phyloP scores from a whole-genome alignment of 2,329 filamentous ascomycete genomes.

The Metarhizium album region DNA sequence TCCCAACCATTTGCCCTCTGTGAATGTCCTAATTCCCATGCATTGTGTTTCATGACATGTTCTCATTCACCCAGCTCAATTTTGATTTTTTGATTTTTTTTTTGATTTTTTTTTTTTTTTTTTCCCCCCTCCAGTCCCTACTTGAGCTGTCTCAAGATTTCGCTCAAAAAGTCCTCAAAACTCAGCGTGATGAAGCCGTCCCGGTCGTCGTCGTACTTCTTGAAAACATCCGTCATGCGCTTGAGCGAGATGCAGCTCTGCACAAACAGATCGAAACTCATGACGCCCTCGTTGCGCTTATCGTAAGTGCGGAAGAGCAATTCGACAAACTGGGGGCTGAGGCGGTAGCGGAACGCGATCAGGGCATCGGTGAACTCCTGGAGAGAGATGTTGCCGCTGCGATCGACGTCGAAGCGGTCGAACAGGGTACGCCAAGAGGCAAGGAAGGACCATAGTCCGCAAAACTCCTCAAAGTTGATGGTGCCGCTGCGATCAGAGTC shows the following conservation, averaged over 20 bases:
- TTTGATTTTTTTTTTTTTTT: no score
- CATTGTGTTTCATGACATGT: not conserved
- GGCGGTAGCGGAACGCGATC: conserved; percentile 84
- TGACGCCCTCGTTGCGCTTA: conserved; percentile 56
- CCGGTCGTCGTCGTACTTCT: conserved; percentile 94
- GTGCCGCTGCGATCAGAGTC: conserved; percentile 81
- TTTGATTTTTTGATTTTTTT: no score
- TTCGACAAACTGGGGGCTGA: conserved; percentile 73
- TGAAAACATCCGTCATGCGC: conserved; percentile 98
- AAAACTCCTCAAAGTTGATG: conserved; percentile 93
- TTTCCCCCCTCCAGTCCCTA: no score
- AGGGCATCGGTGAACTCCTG: conserved; percentile 84
- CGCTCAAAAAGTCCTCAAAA: conserved; percentile 71
- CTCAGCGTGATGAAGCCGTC: conserved; percentile 84
- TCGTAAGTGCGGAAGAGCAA: conserved; percentile 86
- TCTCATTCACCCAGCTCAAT: not conserved
- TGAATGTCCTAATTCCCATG: not conserved
- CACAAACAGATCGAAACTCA: conserved; percentile 94
- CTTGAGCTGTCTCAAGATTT: conserved; percentile 52
- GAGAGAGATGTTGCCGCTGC: conserved; percentile 74
- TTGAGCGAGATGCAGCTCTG: conserved; percentile 95
- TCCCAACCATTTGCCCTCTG: not conserved
- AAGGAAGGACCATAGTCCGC: conserved; percentile 90
- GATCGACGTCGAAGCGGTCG: conserved; percentile 86
- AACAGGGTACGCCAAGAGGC: conserved; percentile 91